Evolutionary conservation across 2,329 filamentous ascomycete species (phyloP).

Genomic region (Orbilia oligospora): DNA sequence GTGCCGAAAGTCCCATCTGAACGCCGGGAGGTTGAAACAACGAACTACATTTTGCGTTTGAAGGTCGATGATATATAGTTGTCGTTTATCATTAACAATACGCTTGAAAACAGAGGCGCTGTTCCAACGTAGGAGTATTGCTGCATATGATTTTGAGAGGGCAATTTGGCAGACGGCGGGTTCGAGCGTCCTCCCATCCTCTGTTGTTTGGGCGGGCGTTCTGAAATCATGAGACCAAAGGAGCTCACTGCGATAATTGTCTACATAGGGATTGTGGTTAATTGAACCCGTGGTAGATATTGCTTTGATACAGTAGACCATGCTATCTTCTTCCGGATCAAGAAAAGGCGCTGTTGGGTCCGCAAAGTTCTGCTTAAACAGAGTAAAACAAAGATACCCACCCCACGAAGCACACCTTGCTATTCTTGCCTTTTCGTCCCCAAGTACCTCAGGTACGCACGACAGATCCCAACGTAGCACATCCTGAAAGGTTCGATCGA

Average conservation of each 20-base stretch:
- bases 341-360: constrained; percentile 57
- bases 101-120: constrained; percentile 59
- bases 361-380: constrained; percentile 62
- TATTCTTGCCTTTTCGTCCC: constrained; percentile 62
- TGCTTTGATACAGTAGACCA: constrained; percentile 62
- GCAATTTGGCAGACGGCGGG: constrained; percentile 62
- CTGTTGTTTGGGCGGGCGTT: neutral
- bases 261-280: neutral
- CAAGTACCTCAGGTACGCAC: constrained; percentile 61
- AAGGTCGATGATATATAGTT: constrained; percentile 62
- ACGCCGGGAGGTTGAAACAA: constrained; percentile 62
- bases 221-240: constrained; percentile 48
- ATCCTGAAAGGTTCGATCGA: constrained; percentile 43
- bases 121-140: constrained; percentile 63
- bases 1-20: constrained; percentile 64
- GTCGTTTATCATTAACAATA: constrained; percentile 62
- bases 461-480: constrained; percentile 62
- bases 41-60: constrained; percentile 54
- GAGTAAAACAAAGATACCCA: constrained; percentile 61
- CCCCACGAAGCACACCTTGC: constrained; percentile 61
- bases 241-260: constrained; percentile 29
- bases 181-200: constrained; percentile 49
- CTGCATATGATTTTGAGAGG: constrained; percentile 61
- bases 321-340: constrained; percentile 62
- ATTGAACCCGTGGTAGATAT: neutral